These are phyloP conservation scores for Brasenia schreberi DNA, from an alignment of 164 flowering plant genomes.

Conservation along the genomic window DNA sequence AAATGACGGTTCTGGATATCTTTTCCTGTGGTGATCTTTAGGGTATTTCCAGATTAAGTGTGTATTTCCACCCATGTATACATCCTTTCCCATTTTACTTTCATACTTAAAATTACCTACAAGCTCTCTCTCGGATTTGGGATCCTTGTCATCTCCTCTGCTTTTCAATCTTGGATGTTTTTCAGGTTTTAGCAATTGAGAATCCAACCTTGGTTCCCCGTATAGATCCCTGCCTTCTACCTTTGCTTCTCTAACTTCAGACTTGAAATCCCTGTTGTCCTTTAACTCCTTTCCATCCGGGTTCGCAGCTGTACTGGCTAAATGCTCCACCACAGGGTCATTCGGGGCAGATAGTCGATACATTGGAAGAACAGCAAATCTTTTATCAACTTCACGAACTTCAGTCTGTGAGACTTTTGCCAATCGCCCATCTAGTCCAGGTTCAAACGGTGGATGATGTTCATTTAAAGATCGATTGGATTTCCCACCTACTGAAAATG, in stretches of 20 bases:
- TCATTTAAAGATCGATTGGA: slow-evolving; percentile 23
- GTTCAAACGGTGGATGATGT: slow-evolving; percentile 28
- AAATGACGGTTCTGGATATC: slow-evolving; percentile 29
- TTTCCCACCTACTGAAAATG: slow-evolving; percentile 19
- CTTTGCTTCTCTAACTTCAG: slow-evolving; percentile 36
- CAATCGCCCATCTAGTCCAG: slow-evolving; percentile 38
- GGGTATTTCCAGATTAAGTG: slow-evolving; percentile 48
- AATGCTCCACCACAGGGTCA: slow-evolving; percentile 35
- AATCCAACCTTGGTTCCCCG: slow-evolving; percentile 31
- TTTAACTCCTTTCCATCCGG: slow-evolving; percentile 46
- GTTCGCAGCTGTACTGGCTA: slow-evolving; percentile 30
- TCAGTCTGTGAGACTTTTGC: slow-evolving; percentile 52
- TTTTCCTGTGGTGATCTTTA: slow-evolving; percentile 49
- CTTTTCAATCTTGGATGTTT: slow-evolving; percentile 32
- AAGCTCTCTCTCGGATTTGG: slow-evolving; percentile 38
- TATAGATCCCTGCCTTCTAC: slow-evolving; percentile 35
- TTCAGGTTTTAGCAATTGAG: slow-evolving; percentile 35
- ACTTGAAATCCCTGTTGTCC: slow-evolving; percentile 39
- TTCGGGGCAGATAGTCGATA: slow-evolving; percentile 29
- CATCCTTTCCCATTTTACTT: slow-evolving; percentile 38
- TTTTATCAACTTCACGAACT: slow-evolving; percentile 45
- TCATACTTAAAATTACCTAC: slow-evolving; percentile 38
- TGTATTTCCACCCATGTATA: slow-evolving; percentile 12
- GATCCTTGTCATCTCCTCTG: slow-evolving; percentile 45
- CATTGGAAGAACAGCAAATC: slow-evolving; percentile 23